Conservation (phyloP, 208 protist species). For the Acanthamoeba sp. region DNA sequence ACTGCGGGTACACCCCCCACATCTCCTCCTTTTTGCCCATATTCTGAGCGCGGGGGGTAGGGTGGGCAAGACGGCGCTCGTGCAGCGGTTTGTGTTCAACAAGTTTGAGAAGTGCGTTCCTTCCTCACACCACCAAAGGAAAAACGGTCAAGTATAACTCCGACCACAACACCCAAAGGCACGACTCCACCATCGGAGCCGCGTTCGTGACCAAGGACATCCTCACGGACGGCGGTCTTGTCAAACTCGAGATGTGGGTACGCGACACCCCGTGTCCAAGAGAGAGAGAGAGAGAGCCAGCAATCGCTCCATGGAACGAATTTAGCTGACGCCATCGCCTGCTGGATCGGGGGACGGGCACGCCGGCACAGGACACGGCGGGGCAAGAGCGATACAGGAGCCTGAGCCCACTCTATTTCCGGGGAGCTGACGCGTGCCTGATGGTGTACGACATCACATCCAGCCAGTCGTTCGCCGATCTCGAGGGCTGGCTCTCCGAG, state of each 20-base stretch:
- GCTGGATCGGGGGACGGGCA: not conserved
- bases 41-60: not conserved
- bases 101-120: slow-evolving; percentile 1
- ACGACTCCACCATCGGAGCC: slow-evolving; percentile 30
- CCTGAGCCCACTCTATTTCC: slow-evolving; percentile 29
- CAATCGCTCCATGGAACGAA: not conserved
- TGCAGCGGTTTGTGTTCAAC: slow-evolving; percentile 52
- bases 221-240: not conserved
- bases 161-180: no score
- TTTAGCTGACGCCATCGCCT: not conserved
- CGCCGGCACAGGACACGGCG: slow-evolving; percentile 5
- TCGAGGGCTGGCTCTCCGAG: slow-evolving; percentile 30
- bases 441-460: slow-evolving; percentile 64
- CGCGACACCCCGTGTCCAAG: not conserved
- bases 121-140: not conserved
- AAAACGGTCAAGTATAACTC: no score
- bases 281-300: not conserved
- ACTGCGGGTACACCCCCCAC: slow-evolving; percentile 21
- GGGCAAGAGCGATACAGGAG: slow-evolving; percentile 62
- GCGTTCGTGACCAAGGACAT: slow-evolving; percentile 42
- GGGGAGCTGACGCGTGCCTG: slow-evolving; percentile 22
- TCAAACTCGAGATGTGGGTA: slow-evolving; percentile 56
- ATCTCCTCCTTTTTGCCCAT: not conserved
- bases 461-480: not conserved
- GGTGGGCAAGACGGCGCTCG: slow-evolving; percentile 38